Base-by-base conservation (phyloP, 352 stramenopile genomes). In the Phytopythium chamaehyphon region DNA sequence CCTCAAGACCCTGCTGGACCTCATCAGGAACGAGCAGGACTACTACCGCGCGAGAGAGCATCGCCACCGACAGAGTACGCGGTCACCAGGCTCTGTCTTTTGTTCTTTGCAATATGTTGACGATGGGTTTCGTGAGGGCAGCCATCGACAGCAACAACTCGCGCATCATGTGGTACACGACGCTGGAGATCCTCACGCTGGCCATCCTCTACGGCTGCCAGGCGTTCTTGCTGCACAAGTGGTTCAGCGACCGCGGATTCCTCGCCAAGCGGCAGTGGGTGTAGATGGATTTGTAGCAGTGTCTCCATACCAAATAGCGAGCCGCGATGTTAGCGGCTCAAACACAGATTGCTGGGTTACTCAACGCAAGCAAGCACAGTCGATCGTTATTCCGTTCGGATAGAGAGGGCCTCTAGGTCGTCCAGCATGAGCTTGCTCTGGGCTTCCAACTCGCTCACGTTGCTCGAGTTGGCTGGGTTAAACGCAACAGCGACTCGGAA, bases 161-260 rank as follows among this genome's bases (percentile, higher is more conserved):
- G 26, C 80, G 81, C 12, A 66, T 93, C 48, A 74, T 93, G 38
- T 90, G 71, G 66, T 93, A 87, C 70, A 93, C 80, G 37, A 65
- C 78, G 21, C 58, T 91, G 24, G 77, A 90, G 56, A 71, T 93
- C 47, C 39, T 56, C 8, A 69, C 82, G 36, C 66, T 93, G 36
- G 83, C 62, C 14, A 62, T 83, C 24, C 75, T 93, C 61, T 91
- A 93, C 53, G 73, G 70, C 11, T 71, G 54, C 2, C 83, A 93
- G 62, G 86, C 76, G 40, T 88, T 83, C 53, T 48, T 93, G 28
- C 66, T 93, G 42, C 79, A 90, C 72, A 90, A 91, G 66, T 93
- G 80, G 76, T 93, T 93, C 50, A 88, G 70, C 49, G 77, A 89
- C 64, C 70, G 83, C 40, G 80, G 80, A 19, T 86, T 69, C 40